A percentile compares a stretch with the other conserved stretches of the same genome.
Evolutionary conservation across 202 grass and related monocot species (phyloP).

Genomic region (Saccharum hybrid): DNA sequence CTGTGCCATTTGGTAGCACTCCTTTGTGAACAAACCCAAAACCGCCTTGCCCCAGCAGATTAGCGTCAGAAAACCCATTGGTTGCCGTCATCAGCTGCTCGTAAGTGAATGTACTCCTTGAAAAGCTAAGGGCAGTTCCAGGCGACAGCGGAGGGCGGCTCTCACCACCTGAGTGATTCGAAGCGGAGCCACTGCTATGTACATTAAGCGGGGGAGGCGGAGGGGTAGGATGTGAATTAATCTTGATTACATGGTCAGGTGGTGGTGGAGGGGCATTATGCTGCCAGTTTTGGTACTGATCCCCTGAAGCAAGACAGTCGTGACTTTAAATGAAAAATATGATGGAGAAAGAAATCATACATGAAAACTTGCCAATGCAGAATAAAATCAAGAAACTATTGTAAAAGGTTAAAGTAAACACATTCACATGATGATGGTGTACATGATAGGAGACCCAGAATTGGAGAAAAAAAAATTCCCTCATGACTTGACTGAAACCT

Average conservation of each 20-base stretch:
- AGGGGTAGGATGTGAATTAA: slow-evolving; percentile 46
- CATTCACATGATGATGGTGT: not conserved
- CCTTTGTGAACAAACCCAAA: slow-evolving; percentile 96
- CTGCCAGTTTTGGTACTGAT: slow-evolving; percentile 71
- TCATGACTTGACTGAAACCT: slow-evolving; percentile 1
- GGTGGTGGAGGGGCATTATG: slow-evolving; percentile 65
- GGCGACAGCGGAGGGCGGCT: slow-evolving; percentile 42
- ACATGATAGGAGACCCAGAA: not conserved
- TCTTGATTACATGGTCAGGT: slow-evolving; percentile 61
- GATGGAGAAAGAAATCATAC: slow-evolving; percentile 9
- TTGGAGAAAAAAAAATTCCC: not conserved
- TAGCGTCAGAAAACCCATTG: slow-evolving; percentile 74
- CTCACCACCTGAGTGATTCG: slow-evolving; percentile 69
- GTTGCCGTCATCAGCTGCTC: slow-evolving; percentile 76
- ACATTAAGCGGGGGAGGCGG: slow-evolving; percentile 34
- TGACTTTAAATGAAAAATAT: not conserved
- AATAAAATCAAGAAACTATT: slow-evolving; percentile 23
- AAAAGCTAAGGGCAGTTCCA: slow-evolving; percentile 45
- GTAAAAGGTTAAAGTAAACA: not conserved
- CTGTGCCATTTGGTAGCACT: slow-evolving; percentile 69
- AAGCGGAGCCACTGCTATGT: slow-evolving; percentile 65
- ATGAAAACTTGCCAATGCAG: slow-evolving; percentile 31
- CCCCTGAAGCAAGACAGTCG: slow-evolving; percentile 45
- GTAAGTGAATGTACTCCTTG: slow-evolving; percentile 72
- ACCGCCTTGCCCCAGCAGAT: slow-evolving; percentile 90